phyloP scores from a whole-genome alignment of 345 rosid species.

The Eucalyptus polyanthemos region DNA sequence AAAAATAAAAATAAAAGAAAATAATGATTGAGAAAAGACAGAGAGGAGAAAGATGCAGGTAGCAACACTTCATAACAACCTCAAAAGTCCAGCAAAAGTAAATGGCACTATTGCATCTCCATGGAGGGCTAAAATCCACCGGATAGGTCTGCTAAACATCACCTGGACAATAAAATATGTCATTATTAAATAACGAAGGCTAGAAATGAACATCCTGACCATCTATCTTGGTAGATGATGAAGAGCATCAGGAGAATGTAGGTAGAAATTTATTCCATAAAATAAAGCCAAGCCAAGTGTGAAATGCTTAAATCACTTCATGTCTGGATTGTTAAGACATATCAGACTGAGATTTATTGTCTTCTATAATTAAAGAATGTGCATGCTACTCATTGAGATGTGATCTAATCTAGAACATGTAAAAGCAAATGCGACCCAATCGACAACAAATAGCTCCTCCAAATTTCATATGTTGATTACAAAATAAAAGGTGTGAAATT shows the following conservation, averaged over 20 bases:
- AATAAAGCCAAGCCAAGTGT: neutral
- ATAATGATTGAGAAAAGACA: no score
- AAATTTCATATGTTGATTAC: neutral
- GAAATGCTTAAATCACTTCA: neutral
- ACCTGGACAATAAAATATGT: slow-evolving; percentile 27
- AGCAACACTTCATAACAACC: slow-evolving; percentile 24
- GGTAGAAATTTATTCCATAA: neutral
- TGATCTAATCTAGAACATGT: neutral
- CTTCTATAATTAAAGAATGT: neutral
- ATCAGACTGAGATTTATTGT: neutral
- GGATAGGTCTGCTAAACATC: slow-evolving; percentile 84
- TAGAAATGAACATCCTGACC: neutral
- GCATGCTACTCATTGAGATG: neutral
- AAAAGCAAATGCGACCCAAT: neutral
- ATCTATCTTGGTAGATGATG: neutral
- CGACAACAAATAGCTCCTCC: neutral
- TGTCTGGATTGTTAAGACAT: neutral
- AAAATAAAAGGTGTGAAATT: neutral
- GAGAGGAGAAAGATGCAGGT: neutral
- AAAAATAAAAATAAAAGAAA: no score
- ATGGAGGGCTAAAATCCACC: slow-evolving; percentile 93
- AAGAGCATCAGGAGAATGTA: neutral
- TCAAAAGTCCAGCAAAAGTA: slow-evolving; percentile 66
- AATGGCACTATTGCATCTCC: slow-evolving; percentile 81
- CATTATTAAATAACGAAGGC: neutral